Evolutionary conservation across 129 eudicot genomes (phyloP).

Genomic region (Lonicera japonica): DNA sequence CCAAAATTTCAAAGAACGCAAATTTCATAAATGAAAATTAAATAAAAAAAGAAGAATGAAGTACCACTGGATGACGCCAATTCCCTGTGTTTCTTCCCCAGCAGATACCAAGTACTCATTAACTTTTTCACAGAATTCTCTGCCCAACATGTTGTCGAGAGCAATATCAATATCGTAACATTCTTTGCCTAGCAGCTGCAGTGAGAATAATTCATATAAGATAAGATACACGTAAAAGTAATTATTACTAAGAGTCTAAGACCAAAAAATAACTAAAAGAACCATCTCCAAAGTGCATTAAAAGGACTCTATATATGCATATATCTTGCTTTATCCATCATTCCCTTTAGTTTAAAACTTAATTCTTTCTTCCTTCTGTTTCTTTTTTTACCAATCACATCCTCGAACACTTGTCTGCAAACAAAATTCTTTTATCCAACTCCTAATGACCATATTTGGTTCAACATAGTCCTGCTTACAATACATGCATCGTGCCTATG

Average conservation of each 20-base stretch:
- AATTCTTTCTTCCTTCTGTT: too few species aligned
- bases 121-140: constrained; percentile 81
- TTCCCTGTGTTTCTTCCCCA: constrained; percentile 67
- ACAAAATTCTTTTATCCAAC: too few species aligned
- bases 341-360: too few species aligned
- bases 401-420: too few species aligned
- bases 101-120: constrained; percentile 63
- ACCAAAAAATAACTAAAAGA: background rate
- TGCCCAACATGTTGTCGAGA: constrained; percentile 84
- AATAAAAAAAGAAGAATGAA: background rate
- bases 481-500: too few species aligned
- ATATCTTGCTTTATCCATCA: too few species aligned
- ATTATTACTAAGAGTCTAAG: too few species aligned
- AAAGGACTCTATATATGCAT: too few species aligned
- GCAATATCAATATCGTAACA: constrained; percentile 96
- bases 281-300: too few species aligned
- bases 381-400: too few species aligned
- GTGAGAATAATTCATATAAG: constrained; percentile 3
- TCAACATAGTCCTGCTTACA: too few species aligned
- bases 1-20: background rate
- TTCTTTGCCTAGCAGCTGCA: constrained; percentile 89
- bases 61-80: constrained; percentile 75
- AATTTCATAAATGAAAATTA: background rate
- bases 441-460: too few species aligned
- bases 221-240: background rate